Evolutionary conservation across 345 rosid species (phyloP), one percentile per base, ranked within the genome.

Genomic region (Gossypium raimondii): DNA sequence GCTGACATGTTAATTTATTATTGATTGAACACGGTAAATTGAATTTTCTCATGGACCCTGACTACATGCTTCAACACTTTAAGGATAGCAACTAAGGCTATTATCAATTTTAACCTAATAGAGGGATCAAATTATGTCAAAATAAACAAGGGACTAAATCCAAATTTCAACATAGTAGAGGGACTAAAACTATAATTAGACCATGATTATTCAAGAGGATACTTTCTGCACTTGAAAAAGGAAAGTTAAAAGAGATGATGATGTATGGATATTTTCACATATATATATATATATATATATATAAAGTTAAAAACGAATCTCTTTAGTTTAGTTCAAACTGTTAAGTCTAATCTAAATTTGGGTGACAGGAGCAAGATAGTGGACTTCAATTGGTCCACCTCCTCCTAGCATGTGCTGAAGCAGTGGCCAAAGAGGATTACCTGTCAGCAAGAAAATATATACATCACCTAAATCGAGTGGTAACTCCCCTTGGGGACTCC

Each of bases 361-460:
- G 48, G 22, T 59, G 41, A 24, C 77, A 89, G 89, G 90, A 89
- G 45, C 89, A 89, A 75, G 93, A 87, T 67, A 89, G 90, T 61
- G 93, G 93, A 12, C 90, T 89, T 51, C 89, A 89, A 74, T 69
- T 89, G 67, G 86, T 87, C 63, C 90, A 89, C 78, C 88, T 89
- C 10, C 89, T 89, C 7, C 91, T 89, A 16, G 93, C 88, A 17
- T 89, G 93, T 41, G 93, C 89, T 4, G 91, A 86, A 62, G 91
- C 89, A 0, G 88, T 89, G 53, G 83, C 91, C 47, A 87, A 87
- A 71, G 91, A 89, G 75, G 93, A 89, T 81, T 89, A 79, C 85
- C 81, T 86, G 84, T 61, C 85, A 73, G 93, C 91, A 13, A 75
- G 85, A 72, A 82, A 77, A 77, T 81, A 81, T 63, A 85, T 89